These are phyloP conservation scores for Didymosphaeria variabile DNA, from an alignment of 2,329 filamentous ascomycete species.

Conservation along the genomic window DNA sequence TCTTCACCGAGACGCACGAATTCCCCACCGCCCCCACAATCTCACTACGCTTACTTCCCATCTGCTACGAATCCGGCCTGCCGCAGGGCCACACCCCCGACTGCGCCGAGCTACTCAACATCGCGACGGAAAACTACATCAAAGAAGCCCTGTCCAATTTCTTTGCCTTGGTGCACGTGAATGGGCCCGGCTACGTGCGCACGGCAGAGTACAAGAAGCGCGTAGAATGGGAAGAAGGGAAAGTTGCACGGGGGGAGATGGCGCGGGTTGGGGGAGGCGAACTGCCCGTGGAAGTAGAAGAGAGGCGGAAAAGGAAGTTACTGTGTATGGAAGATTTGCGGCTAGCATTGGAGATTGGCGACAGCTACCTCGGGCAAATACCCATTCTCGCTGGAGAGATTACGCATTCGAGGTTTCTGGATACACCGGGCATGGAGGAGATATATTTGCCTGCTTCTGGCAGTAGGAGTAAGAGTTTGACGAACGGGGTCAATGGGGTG, in stretches of 20 bases:
- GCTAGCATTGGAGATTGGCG: constrained; percentile 77
- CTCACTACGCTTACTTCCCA: constrained; percentile 68
- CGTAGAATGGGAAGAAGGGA: constrained; percentile 78
- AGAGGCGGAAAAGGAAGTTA: constrained; percentile 74
- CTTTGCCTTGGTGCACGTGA: constrained; percentile 63
- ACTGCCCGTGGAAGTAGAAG: constrained; percentile 81
- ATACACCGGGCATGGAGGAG: constrained; percentile 53
- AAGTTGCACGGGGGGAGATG: constrained; percentile 76
- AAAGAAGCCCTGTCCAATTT: constrained; percentile 67
- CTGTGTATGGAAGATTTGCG: constrained; percentile 81
- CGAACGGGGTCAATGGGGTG: constrained; percentile 23
- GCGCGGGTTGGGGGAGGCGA: constrained; percentile 78
- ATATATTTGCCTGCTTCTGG: constrained; percentile 20
- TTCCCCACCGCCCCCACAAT: constrained; percentile 68
- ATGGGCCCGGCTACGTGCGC: constrained; percentile 69
- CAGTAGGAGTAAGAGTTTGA: constrained; percentile 9
- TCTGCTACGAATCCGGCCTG: constrained; percentile 71
- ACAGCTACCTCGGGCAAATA: constrained; percentile 79
- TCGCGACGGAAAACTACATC: constrained; percentile 69
- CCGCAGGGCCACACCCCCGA: constrained; percentile 61
- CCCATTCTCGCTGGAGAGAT: constrained; percentile 77
- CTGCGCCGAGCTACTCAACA: constrained; percentile 68
- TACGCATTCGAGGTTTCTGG: constrained; percentile 71
- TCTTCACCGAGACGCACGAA: constrained; percentile 69
- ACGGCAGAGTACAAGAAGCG: constrained; percentile 80